Conservation (phyloP, 2,329 filamentous ascomycete species). For the Diaporthe batatas region DNA sequence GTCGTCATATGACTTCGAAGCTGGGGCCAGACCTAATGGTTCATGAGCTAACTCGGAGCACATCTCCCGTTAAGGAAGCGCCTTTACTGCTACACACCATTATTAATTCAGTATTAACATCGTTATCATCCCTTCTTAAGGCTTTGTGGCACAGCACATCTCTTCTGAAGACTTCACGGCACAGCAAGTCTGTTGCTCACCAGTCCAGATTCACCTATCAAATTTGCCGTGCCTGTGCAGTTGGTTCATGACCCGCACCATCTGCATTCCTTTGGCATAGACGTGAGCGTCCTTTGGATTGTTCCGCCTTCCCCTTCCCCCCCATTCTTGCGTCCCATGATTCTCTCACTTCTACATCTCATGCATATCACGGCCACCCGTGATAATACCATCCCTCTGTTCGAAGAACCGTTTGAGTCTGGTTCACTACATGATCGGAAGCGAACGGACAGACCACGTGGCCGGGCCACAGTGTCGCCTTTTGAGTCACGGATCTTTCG, state of each 20-base stretch:
- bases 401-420: background rate
- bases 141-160: no score
- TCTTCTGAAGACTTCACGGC: background rate
- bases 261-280: background rate
- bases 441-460: background rate
- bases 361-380: background rate
- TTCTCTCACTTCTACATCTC: background rate
- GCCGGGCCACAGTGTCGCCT: background rate
- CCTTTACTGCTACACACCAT: background rate
- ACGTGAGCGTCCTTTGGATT: background rate
- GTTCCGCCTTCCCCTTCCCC: background rate
- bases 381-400: background rate
- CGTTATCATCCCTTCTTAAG: background rate
- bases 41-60: background rate
- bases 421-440: background rate
- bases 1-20: background rate
- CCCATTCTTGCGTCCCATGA: background rate
- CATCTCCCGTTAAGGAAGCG: background rate
- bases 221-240: background rate
- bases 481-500: background rate
- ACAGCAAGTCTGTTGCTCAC: background rate
- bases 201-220: background rate
- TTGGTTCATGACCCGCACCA: background rate
- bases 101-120: background rate
- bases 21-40: background rate